Evolutionary conservation across 768 basidiomycete species (phyloP).

Genomic region (Psilocybe subaeruginosa): DNA sequence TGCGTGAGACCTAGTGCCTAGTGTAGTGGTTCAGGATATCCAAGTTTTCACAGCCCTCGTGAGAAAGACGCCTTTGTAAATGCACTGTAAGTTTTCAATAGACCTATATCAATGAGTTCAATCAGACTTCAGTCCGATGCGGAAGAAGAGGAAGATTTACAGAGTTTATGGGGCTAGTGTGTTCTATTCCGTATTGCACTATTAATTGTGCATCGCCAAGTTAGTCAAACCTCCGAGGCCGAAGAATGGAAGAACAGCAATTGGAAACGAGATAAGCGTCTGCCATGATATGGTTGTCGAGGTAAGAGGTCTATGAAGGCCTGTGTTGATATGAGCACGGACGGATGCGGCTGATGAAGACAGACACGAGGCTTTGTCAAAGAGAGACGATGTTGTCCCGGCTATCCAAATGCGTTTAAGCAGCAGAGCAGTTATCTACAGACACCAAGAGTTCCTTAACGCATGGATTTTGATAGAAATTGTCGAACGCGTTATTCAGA

Average conservation of each 20-base stretch:
- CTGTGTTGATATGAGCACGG: not conserved
- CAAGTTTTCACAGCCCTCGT: not conserved
- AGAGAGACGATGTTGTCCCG: not conserved
- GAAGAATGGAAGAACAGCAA: constrained; percentile 4
- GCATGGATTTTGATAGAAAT: not conserved
- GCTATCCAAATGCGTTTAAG: constrained; percentile 6
- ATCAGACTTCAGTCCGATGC: not conserved
- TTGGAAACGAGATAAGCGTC: not conserved
- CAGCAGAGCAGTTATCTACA: not conserved
- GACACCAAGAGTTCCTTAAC: not conserved
- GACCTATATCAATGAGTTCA: not conserved
- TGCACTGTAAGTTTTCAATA: not conserved
- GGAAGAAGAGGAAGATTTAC: constrained; percentile 2
- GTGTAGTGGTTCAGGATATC: not conserved
- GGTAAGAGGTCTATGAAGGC: not conserved
- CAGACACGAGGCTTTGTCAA: not conserved
- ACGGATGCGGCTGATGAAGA: not conserved
- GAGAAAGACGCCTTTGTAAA: not conserved
- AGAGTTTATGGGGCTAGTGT: not conserved
- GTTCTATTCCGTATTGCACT: not conserved
- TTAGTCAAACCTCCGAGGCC: constrained; percentile 5
- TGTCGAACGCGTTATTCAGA: not conserved
- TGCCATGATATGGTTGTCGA: not conserved
- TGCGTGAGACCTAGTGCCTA: not conserved
- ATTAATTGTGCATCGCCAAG: constrained; percentile 3